These are phyloP conservation scores for Rhodotorula kratochvilovae DNA, from an alignment of 768 basidiomycete genomes.

Conservation along the genomic window DNA sequence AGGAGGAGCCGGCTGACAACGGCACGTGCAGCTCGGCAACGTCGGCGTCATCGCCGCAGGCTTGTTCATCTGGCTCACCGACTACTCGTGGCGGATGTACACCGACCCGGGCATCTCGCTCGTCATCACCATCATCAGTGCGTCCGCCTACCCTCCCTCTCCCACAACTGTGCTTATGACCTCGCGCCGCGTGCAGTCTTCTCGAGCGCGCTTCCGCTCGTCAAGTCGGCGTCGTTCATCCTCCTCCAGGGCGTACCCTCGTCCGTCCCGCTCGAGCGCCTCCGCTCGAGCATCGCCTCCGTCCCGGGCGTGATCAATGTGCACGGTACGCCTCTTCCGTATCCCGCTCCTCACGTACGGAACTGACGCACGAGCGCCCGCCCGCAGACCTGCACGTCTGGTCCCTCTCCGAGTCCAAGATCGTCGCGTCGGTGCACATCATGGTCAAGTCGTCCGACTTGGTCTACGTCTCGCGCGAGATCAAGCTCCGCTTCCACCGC, in stretches of 20 bases:
- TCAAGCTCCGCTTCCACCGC: conserved; percentile 76
- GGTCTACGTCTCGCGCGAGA: conserved; percentile 79
- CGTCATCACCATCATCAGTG: conserved; percentile 81
- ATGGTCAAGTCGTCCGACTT: conserved; percentile 76
- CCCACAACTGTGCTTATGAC: no score
- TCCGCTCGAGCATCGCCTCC: conserved; percentile 70
- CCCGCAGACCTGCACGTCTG: conserved; percentile 78
- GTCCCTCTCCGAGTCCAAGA: conserved; percentile 92
- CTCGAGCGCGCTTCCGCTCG: conserved; percentile 82
- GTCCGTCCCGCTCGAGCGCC: conserved; percentile 81
- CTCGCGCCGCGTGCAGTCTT: conserved; percentile 61
- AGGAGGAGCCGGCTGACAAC: neutral
- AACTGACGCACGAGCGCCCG: no score
- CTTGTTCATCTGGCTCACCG: conserved; percentile 83
- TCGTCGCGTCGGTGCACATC: conserved; percentile 94
- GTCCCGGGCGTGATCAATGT: conserved; percentile 82
- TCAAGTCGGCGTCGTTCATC: conserved; percentile 84
- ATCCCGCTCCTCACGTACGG: no score
- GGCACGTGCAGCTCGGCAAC: conserved; percentile 63
- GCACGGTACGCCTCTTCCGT: conserved; percentile 57
- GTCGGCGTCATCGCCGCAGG: conserved; percentile 96
- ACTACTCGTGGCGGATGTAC: conserved; percentile 80
- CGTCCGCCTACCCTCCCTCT: no score
- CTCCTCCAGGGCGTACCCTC: conserved; percentile 89
- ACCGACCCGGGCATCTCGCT: conserved; percentile 90